phyloP scores from a whole-genome alignment of 148 eudicot genomes.

The Silene uniflora region DNA sequence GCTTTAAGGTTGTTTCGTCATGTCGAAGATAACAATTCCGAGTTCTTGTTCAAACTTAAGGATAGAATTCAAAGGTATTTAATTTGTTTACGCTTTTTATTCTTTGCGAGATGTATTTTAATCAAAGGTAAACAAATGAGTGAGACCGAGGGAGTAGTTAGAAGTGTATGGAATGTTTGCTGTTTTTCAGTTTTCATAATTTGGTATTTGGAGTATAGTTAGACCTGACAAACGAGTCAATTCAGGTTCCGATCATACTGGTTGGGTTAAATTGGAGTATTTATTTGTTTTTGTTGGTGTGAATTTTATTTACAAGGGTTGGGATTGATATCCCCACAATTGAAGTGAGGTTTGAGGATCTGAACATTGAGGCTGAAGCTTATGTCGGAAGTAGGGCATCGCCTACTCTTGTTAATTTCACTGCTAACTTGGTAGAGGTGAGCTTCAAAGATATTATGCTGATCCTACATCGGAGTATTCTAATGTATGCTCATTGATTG shows the following conservation, averaged over 20 bases:
- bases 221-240: too few relatives aligned
- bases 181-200: too few relatives aligned
- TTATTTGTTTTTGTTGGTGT: background rate
- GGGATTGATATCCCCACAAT: conserved; percentile 10
- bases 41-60: conserved; percentile 7
- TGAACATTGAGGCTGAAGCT: conserved; percentile 15
- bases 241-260: too few relatives aligned
- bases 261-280: too few relatives aligned
- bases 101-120: too few relatives aligned
- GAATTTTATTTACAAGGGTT: conserved; percentile 8
- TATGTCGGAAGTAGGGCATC: conserved; percentile 19
- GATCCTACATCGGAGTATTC: background rate
- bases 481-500: background rate
- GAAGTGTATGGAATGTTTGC: too few relatives aligned
- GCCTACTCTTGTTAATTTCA: conserved; percentile 15
- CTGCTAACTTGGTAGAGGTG: conserved; percentile 11
- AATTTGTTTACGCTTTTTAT: background rate
- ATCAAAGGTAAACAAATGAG: too few relatives aligned
- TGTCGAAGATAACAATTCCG: conserved; percentile 1
- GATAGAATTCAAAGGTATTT: conserved; percentile 7
- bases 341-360: conserved; percentile 14
- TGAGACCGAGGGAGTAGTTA: too few relatives aligned
- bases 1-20: conserved; percentile 10
- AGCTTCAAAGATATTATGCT: background rate
- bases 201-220: too few relatives aligned